These are phyloP conservation scores for Phytophthora ohioensis DNA, from an alignment of 352 stramenopile species.

Conservation along the genomic window DNA sequence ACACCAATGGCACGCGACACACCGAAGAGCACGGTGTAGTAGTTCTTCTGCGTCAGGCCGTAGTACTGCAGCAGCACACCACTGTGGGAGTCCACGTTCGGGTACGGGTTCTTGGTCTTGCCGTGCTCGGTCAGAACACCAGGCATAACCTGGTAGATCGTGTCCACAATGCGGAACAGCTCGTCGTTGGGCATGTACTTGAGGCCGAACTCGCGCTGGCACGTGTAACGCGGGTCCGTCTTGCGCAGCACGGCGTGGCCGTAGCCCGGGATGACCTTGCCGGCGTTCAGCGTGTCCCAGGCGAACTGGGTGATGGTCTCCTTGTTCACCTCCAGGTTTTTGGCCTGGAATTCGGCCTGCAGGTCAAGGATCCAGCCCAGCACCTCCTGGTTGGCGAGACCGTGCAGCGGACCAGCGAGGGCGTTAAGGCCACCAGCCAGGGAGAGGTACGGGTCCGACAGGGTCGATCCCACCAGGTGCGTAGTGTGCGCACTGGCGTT, in stretches of 20 bases:
- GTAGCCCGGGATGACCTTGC: conserved; percentile 99
- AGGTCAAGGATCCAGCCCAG: conserved; percentile 95
- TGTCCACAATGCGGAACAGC: conserved; percentile 99
- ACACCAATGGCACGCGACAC: conserved; percentile 98
- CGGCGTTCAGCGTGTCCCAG: conserved; percentile 98
- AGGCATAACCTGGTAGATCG: conserved; percentile 99
- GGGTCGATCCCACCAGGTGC: conserved; percentile 97
- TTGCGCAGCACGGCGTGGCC: conserved; percentile 98
- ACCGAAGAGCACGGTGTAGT: conserved; percentile 99
- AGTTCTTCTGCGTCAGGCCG: conserved; percentile 99
- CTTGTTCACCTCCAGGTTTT: conserved; percentile 97
- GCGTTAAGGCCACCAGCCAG: conserved; percentile 97
- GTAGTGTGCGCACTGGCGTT: conserved; percentile 99
- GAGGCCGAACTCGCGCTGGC: conserved; percentile 98
- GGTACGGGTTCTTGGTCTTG: conserved; percentile 99
- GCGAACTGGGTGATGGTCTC: conserved; percentile 99
- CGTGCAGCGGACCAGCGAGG: conserved; percentile 97
- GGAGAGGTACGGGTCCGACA: conserved; percentile 98
- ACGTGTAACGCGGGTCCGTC: conserved; percentile 99
- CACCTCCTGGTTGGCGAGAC: conserved; percentile 99
- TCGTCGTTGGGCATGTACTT: conserved; percentile 99
- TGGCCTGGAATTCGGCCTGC: conserved; percentile 96
- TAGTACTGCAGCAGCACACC: conserved; percentile 99
- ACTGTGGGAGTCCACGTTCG: conserved; percentile 99
- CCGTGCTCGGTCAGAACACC: conserved; percentile 98